A percentile compares a stretch with the other conserved stretches of the same genome.
Evolutionary conservation across 2,329 filamentous ascomycete species (phyloP).

Genomic region (Bisporella sp.): DNA sequence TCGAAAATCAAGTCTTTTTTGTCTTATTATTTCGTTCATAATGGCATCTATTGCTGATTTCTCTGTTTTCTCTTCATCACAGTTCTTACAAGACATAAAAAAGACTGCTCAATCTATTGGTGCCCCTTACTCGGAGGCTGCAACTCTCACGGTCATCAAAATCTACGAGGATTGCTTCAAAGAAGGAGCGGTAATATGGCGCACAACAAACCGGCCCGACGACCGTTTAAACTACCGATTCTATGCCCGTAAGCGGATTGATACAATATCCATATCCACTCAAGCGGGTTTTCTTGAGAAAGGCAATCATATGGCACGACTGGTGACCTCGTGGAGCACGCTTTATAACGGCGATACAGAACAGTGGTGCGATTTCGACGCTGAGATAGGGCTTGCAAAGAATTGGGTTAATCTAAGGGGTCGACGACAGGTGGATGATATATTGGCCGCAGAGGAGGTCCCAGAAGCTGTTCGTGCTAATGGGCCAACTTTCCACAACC

Average conservation of each 20-base stretch:
- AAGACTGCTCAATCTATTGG: neutral
- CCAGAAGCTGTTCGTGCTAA: neutral
- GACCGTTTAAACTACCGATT: slow-evolving; percentile 4
- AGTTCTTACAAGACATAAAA: neutral
- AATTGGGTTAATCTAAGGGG: slow-evolving; percentile 2
- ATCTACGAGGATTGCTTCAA: neutral
- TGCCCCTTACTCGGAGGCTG: neutral
- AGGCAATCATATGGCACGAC: neutral
- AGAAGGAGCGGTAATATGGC: slow-evolving; percentile 1
- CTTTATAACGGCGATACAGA: slow-evolving; percentile 1
- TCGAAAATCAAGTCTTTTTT: neutral
- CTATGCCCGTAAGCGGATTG: neutral
- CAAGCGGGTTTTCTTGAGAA: neutral
- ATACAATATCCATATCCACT: slow-evolving; percentile 1
- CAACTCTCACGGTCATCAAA: neutral
- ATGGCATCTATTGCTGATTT: neutral
- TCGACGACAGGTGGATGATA: slow-evolving; percentile 2
- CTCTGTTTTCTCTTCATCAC: neutral
- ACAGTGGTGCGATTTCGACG: slow-evolving; percentile 5
- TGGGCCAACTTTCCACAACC: neutral
- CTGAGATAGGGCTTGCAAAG: slow-evolving; percentile 1
- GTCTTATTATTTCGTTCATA: neutral
- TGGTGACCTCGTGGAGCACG: neutral
- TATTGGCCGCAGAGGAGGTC: neutral
- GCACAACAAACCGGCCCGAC: neutral